phyloP scores from a whole-genome alignment of 352 stramenopile species.

The Elongisporangium prolatum region DNA sequence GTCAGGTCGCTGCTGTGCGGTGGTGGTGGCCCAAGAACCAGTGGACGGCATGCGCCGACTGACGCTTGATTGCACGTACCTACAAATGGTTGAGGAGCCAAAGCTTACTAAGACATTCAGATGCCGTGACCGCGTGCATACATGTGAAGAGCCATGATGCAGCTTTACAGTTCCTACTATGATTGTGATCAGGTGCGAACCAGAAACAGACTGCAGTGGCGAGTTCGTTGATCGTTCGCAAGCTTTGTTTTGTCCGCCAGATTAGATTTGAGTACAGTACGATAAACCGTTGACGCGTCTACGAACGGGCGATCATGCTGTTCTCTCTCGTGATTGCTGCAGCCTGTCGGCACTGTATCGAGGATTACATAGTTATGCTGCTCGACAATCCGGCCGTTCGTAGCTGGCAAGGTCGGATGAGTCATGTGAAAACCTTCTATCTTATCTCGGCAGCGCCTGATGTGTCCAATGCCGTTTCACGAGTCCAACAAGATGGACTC shows the following conservation, averaged over 20 bases:
- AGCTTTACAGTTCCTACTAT: not conserved
- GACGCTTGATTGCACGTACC: not conserved
- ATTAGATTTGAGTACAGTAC: not conserved
- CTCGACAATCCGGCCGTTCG: not conserved
- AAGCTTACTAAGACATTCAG: not conserved
- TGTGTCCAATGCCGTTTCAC: not conserved
- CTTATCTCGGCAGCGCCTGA: not conserved
- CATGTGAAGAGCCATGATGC: not conserved
- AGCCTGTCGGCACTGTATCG: not conserved
- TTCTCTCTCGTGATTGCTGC: not conserved
- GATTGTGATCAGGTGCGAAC: not conserved
- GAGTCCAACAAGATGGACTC: not conserved
- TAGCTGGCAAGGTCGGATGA: not conserved
- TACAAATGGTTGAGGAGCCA: not conserved
- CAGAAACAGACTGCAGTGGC: not conserved
- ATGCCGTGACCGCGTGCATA: not conserved
- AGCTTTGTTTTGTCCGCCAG: not conserved
- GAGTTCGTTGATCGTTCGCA: not conserved
- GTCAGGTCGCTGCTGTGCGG: not conserved
- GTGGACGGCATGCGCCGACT: not conserved
- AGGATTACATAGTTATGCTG: not conserved
- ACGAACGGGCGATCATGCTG: not conserved
- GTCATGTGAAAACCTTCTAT: not conserved
- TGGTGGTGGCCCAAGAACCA: not conserved
- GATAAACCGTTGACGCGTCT: not conserved